phyloP scores from a whole-genome alignment of 352 stramenopile genomes.

The Pythium guiyangense region DNA sequence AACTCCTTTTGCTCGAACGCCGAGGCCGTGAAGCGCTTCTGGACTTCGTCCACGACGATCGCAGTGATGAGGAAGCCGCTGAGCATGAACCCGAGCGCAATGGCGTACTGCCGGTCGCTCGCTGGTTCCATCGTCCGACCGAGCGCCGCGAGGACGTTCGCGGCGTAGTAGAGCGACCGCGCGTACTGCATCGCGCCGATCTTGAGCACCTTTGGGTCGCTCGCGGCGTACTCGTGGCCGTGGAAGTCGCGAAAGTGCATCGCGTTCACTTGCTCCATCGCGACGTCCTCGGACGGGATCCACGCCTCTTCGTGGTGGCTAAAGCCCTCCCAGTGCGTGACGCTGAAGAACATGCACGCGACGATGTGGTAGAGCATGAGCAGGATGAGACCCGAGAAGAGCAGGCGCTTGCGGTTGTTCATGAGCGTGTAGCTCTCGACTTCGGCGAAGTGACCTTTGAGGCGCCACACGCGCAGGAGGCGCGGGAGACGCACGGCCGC shows the following conservation, averaged over 20 bases:
- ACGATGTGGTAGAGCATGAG: slow-evolving; percentile 52
- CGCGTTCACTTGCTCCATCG: slow-evolving; percentile 27
- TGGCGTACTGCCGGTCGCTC: slow-evolving; percentile 38
- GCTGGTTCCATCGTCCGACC: slow-evolving; percentile 41
- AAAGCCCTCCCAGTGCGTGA: slow-evolving; percentile 38
- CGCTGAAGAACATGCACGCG: slow-evolving; percentile 48
- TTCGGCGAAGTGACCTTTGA: slow-evolving; percentile 32
- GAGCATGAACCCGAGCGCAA: slow-evolving; percentile 59
- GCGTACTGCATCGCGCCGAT: slow-evolving; percentile 52
- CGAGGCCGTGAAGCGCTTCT: slow-evolving; percentile 60
- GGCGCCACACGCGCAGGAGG: slow-evolving; percentile 28
- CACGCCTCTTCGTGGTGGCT: slow-evolving; percentile 34
- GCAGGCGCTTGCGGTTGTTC: slow-evolving; percentile 30
- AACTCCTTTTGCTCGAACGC: slow-evolving; percentile 69
- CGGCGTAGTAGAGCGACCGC: slow-evolving; percentile 51
- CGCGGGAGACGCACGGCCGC: slow-evolving; percentile 24
- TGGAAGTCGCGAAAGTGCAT: slow-evolving; percentile 26
- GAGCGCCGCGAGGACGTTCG: slow-evolving; percentile 44
- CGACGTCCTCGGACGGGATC: slow-evolving; percentile 43
- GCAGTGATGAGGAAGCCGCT: slow-evolving; percentile 64
- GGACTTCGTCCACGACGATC: slow-evolving; percentile 64
- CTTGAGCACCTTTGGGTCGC: slow-evolving; percentile 16
- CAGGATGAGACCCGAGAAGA: slow-evolving; percentile 33
- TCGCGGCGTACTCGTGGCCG: slow-evolving; percentile 14
- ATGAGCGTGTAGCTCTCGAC: slow-evolving; percentile 32